Conservation (phyloP, 257 asterid species). For the Solanum phureja region DNA sequence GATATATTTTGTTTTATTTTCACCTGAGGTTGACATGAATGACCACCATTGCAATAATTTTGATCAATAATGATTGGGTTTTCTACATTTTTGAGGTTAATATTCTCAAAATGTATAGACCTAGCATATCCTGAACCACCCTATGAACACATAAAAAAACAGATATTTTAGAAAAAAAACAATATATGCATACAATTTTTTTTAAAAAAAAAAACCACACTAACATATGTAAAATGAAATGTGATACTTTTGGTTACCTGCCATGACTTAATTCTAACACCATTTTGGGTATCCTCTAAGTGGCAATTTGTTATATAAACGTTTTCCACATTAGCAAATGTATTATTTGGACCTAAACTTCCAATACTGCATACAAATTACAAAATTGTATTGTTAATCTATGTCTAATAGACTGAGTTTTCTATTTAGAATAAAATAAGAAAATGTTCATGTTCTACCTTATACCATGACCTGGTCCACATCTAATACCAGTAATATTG, state of each 20-base stretch:
- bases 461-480: conserved; percentile 19
- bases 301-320: neutral
- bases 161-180: neutral
- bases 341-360: conserved; percentile 5
- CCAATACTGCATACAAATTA: conserved; percentile 1
- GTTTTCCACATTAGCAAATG: conserved; percentile 1
- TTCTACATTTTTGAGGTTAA: neutral
- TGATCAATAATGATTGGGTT: conserved; percentile 15
- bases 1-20: neutral
- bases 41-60: conserved; percentile 4
- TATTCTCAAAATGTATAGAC: conserved; percentile 1
- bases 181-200: neutral
- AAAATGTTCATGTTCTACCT: conserved; percentile 1
- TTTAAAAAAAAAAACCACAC: neutral
- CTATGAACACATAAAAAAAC: neutral
- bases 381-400: neutral
- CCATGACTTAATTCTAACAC: conserved; percentile 19
- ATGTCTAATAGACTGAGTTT: neutral
- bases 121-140: conserved; percentile 15
- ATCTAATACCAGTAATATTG: neutral
- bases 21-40: conserved; percentile 1
- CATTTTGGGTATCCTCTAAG: conserved; percentile 2
- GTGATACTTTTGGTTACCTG: conserved; percentile 1
- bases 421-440: neutral
- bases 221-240: neutral